Evolutionary conservation across 495 filamentous ascomycete genomes (phyloP).

Genomic region (Daldinia bambusicola): DNA sequence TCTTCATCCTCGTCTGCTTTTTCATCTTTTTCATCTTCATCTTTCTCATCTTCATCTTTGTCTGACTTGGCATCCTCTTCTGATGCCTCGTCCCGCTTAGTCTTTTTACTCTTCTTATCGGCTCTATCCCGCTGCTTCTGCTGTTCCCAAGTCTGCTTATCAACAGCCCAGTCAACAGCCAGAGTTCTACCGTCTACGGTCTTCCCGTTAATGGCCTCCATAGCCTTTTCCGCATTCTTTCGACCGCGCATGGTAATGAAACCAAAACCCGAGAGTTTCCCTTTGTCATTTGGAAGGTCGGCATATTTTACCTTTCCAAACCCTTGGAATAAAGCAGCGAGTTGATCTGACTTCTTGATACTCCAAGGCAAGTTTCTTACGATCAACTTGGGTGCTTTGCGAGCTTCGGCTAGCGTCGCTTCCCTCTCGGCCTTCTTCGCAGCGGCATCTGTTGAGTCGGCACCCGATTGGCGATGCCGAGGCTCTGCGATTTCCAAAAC

Average conservation of each 20-base stretch:
- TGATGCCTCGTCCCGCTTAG: constrained; percentile 45
- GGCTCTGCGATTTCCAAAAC: constrained; percentile 88
- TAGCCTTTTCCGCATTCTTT: constrained; percentile 91
- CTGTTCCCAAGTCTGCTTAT: constrained; percentile 85
- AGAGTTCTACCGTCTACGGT: constrained; percentile 85
- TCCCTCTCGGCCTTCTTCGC: constrained; percentile 68
- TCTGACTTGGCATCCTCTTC: constrained; percentile 48
- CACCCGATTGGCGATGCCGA: constrained; percentile 72
- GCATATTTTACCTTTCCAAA: constrained; percentile 90
- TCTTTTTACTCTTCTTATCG: constrained; percentile 44
- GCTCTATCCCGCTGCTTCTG: constrained; percentile 57
- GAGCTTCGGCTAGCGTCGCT: constrained; percentile 62
- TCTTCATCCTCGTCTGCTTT: constrained; percentile 47
- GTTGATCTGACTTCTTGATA: constrained; percentile 83
- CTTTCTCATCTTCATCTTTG: constrained; percentile 43
- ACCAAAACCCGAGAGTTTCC: constrained; percentile 84
- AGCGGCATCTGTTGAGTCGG: constrained; percentile 49
- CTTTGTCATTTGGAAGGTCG: constrained; percentile 79
- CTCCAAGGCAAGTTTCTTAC: constrained; percentile 97
- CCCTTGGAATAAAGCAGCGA: constrained; percentile 78
- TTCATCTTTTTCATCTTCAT: too few relatives aligned
- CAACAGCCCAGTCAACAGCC: constrained; percentile 96
- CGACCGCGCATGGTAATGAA: constrained; percentile 89
- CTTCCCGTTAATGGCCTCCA: constrained; percentile 87
- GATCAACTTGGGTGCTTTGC: constrained; percentile 83